Base-by-base conservation (phyloP, 176 grass and related monocot species). In the Sorghum bicolor region DNA sequence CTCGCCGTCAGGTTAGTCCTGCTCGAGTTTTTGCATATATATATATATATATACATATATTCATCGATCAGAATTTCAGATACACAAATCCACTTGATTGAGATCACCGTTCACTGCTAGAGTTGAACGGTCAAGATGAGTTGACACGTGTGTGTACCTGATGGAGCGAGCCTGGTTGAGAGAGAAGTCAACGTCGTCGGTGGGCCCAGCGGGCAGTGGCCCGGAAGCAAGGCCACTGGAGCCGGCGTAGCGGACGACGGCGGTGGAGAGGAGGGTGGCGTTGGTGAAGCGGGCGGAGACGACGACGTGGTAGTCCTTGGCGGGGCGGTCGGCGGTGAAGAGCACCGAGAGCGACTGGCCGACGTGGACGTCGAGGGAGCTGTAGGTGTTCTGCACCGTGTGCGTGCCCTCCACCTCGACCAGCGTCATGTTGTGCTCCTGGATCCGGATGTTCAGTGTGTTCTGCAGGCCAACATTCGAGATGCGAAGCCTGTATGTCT, bases 1-100 rank as follows among this genome's bases (percentile, higher is more conserved):
- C 92, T 98, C 79, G 96, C 96, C 26, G 88, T 95, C 9, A 98
- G 83, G 72, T 98, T 95, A 36, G 87, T 95, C 85, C 96, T 97
- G 67, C 8, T 15, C 4, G 0, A 31, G 13, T 14, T 64, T 64
- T 11, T n/a, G n/a, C n/a, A n/a, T n/a, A n/a, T n/a, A n/a, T n/a
- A n/a, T n/a, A n/a, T n/a, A n/a, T n/a, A n/a, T n/a, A n/a, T n/a
- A n/a, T n/a, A n/a, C n/a, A n/a, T n/a, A n/a, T n/a, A n/a, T n/a
- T n/a, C n/a, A n/a, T n/a, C n/a, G n/a, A n/a, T 19, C 2, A 44
- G 48, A 17, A n/a, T n/a, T 32, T 36, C 32, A 36, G 36, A 19
- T 10, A 7, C 3, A 20, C 48, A 52, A 20, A 52, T 53, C 6
- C 6, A 3, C 50, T 22, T 53, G 48, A 1, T 22, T 53, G 48